Conservation (phyloP, 2,329 filamentous ascomycete genomes). For the Exserohilum turcica region DNA sequence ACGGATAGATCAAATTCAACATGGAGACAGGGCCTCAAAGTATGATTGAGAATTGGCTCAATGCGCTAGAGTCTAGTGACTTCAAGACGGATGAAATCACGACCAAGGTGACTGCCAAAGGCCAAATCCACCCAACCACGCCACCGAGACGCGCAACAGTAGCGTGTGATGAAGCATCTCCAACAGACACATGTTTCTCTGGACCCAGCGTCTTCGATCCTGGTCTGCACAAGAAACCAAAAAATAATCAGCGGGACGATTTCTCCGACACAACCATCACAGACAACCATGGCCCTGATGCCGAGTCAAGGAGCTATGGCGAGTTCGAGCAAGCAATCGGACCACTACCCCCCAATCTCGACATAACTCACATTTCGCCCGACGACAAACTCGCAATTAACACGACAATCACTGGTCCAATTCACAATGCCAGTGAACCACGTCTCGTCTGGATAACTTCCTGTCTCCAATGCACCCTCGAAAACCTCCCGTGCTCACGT, state of each 20-base stretch:
- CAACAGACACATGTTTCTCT: constrained; percentile 34
- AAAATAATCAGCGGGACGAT: no score
- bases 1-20: background rate
- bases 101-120: background rate
- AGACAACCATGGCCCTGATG: constrained; percentile 2
- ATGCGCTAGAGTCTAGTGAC: background rate
- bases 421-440: no score
- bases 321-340: background rate
- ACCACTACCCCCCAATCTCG: no score
- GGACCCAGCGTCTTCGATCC: constrained; percentile 29
- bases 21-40: background rate
- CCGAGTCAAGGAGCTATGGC: background rate
- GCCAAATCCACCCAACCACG: background rate
- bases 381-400: no score
- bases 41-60: background rate
- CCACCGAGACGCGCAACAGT: background rate
- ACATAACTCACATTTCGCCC: no score
- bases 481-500: constrained; percentile 35
- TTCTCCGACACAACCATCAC: constrained; percentile 13
- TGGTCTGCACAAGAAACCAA: background rate
- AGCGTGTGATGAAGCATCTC: constrained; percentile 20
- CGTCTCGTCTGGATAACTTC: constrained; percentile 33
- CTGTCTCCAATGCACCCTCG: constrained; percentile 38
- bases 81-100: background rate
- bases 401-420: no score